Evolutionary conservation across 352 stramenopile genomes (phyloP), one percentile per base, ranked within the genome.

Genomic region (Globisporangium irregulare): DNA sequence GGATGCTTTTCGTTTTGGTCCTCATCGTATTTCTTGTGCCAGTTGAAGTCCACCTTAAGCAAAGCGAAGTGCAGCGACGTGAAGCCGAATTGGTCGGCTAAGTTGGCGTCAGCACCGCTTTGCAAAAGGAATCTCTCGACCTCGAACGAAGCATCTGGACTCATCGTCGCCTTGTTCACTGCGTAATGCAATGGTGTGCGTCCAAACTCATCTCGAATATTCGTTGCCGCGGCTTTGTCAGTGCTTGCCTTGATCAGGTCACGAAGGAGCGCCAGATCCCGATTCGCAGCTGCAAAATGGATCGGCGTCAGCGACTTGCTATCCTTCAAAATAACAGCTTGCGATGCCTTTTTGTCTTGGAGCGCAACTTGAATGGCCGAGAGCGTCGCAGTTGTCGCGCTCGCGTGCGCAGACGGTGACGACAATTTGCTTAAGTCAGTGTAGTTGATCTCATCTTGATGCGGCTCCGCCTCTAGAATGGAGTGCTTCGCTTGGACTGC

Each of bases 151-250:
- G 86, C 86, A 18, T 92, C 82, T 0, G 86, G 74, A 29, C 67
- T 88, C 81, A 92, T 92, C 0, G 73, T 74, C 5, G 82, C 81
- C 8, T 74, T 71, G 50, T 94, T 94, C 8, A 94, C 76, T 34
- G 86, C 86, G 61, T 86, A 89, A 54, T 94, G 86, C n/a, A 94
- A 64, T 3, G 84, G 80, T 12, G 86, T 89, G 7, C 86, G 79
- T 8, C 73, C 78, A 43, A 86, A 77, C 24, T 62, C 69, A 36
- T 92, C 81, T 20, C 63, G 50, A 48, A 80, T 72, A 66, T 92
- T 92, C 22, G 89, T 76, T 50, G 75, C 77, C 34, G 53, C 32
- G 51, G 73, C 70, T n/a, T 76, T 73, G 65, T 86, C 71, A 8
- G 53, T 61, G 27, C 72, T 77, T 5, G 67, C 70, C n/a, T 67